Percentiles rank a stretch among this genome's conserved stretches.
Evolutionary conservation across 768 basidiomycete species (phyloP).

Genomic region (Pisolithus tinctorius): DNA sequence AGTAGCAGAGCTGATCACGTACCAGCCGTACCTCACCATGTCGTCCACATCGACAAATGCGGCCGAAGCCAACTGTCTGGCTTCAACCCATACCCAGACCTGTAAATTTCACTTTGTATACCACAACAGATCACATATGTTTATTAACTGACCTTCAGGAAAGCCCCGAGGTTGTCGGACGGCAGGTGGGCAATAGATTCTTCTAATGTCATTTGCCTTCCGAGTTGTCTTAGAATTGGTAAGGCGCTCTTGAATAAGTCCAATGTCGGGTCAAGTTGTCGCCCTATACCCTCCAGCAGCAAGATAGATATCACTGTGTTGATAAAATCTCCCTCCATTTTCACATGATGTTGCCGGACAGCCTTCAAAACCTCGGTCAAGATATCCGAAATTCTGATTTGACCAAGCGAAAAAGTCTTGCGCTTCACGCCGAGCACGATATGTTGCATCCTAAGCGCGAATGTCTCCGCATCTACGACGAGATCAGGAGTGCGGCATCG

Average conservation of each 20-base stretch:
- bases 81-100: constrained; percentile 94
- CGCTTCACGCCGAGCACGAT: constrained; percentile 89
- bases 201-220: constrained; percentile 82
- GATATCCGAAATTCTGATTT: constrained; percentile 93
- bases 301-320: constrained; percentile 96
- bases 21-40: constrained; percentile 84
- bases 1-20: constrained; percentile 22
- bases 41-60: constrained; percentile 80
- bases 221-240: constrained; percentile 88
- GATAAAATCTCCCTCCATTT: constrained; percentile 97
- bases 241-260: constrained; percentile 95
- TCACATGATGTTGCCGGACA: constrained; percentile 90
- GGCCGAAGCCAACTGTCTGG: constrained; percentile 75
- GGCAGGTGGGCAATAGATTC: constrained; percentile 57
- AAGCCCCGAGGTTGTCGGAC: constrained; percentile 68
- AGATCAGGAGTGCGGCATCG: constrained; percentile 88
- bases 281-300: constrained; percentile 90
- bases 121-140: background rate
- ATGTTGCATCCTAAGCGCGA: constrained; percentile 97
- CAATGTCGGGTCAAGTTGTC: constrained; percentile 85
- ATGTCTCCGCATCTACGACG: constrained; percentile 87
- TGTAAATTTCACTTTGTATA: constrained; percentile 23
- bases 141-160: constrained; percentile 67
- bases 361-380: constrained; percentile 81
- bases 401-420: constrained; percentile 95